These are phyloP conservation scores for Globisporangium emineosum DNA, from an alignment of 352 stramenopile species.

Conservation along the genomic window DNA sequence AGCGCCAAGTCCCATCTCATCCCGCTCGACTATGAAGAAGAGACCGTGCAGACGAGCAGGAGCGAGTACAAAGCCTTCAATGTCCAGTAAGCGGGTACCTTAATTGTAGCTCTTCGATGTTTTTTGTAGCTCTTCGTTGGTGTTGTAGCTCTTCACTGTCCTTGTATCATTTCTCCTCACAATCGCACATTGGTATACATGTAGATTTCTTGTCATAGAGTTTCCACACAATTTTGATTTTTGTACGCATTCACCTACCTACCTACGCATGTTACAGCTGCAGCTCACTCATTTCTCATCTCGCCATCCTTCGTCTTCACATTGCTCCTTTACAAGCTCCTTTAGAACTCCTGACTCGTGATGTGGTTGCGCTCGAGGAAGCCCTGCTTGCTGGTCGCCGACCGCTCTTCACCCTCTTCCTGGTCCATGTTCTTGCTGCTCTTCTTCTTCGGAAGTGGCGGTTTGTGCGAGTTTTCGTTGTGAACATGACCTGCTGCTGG, in stretches of 20 bases:
- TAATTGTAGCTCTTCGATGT: no score
- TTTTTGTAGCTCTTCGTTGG: not conserved
- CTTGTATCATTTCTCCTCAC: not conserved
- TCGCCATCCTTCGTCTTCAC: not conserved
- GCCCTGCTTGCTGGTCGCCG: slow-evolving; percentile 40
- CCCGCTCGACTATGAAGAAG: not conserved
- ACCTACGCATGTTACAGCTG: not conserved
- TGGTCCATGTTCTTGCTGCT: slow-evolving; percentile 17
- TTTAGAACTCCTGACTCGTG: slow-evolving; percentile 55
- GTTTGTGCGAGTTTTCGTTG: slow-evolving; percentile 9
- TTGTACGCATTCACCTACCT: not conserved
- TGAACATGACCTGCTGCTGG: slow-evolving; percentile 15
- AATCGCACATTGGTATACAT: not conserved
- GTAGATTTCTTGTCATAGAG: not conserved
- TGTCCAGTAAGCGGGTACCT: not conserved
- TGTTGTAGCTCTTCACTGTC: no score
- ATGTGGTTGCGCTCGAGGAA: slow-evolving; percentile 52
- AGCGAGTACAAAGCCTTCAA: not conserved
- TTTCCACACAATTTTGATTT: not conserved
- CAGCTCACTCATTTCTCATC: not conserved
- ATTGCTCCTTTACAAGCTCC: no score
- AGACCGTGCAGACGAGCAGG: not conserved
- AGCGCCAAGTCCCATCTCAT: not conserved
- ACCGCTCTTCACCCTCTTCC: slow-evolving; percentile 15
- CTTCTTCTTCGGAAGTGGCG: slow-evolving; percentile 19